Evolutionary conservation across 352 stramenopile genomes (phyloP).

Genomic region (Blastocystis sp.): DNA sequence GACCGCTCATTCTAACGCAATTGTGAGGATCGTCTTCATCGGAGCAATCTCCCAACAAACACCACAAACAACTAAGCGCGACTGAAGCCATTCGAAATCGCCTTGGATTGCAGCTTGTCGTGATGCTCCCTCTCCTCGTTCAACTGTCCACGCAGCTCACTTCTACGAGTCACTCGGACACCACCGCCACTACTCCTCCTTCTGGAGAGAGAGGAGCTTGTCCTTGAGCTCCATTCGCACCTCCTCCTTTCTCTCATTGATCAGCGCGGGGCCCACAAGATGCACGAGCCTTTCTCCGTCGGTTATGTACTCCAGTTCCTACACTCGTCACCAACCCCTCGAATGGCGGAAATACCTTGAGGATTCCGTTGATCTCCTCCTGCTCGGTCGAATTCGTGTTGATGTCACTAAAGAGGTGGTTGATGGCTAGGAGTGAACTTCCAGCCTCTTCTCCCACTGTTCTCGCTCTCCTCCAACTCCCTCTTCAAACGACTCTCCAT

Average conservation of each 20-base stretch:
- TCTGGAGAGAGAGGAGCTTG: conserved; percentile 12
- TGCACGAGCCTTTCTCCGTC: conserved; percentile 35
- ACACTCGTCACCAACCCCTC: background rate
- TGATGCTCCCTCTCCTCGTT: conserved; percentile 5
- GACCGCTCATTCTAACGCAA: background rate
- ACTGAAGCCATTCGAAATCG: background rate
- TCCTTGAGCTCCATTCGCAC: conserved; percentile 31
- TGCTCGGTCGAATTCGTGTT: conserved; percentile 23
- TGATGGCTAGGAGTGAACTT: conserved; percentile 6
- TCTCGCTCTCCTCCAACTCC: conserved; percentile 59
- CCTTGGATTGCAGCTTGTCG: conserved; percentile 4
- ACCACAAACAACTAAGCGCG: background rate
- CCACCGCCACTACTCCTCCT: conserved; percentile 6
- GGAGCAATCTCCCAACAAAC: background rate
- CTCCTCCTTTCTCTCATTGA: conserved; percentile 15
- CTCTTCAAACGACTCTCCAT: background rate
- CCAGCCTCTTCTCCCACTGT: background rate
- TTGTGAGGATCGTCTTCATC: background rate
- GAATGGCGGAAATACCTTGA: background rate
- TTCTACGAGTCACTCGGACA: background rate
- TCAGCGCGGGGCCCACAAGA: conserved; percentile 16
- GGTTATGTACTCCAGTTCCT: conserved; percentile 40
- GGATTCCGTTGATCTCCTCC: conserved; percentile 43
- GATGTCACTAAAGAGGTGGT: conserved; percentile 21
- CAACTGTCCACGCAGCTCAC: conserved; percentile 5